Conservation (phyloP, 2,329 filamentous ascomycete species). For the Ophiostoma triangulosporum region DNA sequence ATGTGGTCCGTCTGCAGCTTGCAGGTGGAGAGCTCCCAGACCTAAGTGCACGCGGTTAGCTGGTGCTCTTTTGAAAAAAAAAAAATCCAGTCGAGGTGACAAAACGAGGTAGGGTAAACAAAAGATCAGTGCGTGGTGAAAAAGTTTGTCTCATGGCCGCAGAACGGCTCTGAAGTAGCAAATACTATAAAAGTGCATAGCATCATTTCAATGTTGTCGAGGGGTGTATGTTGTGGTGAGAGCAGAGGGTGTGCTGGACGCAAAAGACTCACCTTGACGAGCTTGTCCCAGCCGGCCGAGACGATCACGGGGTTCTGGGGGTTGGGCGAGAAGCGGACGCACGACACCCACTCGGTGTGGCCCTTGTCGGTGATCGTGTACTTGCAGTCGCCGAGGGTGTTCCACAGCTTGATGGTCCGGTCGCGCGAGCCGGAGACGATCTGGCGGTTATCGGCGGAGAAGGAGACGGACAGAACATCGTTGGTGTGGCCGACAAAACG, state of each 20-base stretch:
- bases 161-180: conserved; percentile 98
- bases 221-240: not conserved
- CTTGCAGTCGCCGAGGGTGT: conserved; percentile 99
- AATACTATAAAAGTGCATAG: conserved; percentile 87
- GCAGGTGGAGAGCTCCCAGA: conserved; percentile 99
- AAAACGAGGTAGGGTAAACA: conserved; percentile 3
- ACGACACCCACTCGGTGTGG: conserved; percentile 99
- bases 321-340: conserved; percentile 99
- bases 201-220: conserved; percentile 60
- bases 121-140: conserved; percentile 63
- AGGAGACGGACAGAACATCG: conserved; percentile 98
- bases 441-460: conserved; percentile 99
- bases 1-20: conserved; percentile 99
- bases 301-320: conserved; percentile 99
- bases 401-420: conserved; percentile 99
- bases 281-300: conserved; percentile 97
- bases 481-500: conserved; percentile 99
- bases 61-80: not conserved
- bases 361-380: conserved; percentile 99
- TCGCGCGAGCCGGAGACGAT: conserved; percentile 98
- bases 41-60: conserved; percentile 36
- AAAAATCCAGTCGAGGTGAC: not conserved
- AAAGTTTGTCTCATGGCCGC: conserved; percentile 82
- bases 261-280: conserved; percentile 79
- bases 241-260: not conserved